These are phyloP conservation scores for Dryas drummondii DNA, from an alignment of 306 rosid genomes.

Conservation along the genomic window DNA sequence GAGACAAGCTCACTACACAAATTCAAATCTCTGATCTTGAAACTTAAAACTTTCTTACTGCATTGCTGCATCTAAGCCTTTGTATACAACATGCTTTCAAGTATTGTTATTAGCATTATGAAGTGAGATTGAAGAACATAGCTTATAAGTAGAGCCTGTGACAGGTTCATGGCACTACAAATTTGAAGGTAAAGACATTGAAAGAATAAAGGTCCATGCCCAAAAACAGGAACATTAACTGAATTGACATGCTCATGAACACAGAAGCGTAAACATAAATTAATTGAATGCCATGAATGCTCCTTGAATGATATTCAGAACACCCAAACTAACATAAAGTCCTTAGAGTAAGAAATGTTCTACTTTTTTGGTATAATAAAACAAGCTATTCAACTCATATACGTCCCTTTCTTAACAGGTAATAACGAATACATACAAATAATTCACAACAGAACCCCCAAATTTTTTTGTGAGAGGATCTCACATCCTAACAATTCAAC, in stretches of 20 bases:
- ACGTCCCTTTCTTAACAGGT: neutral
- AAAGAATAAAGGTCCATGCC: neutral
- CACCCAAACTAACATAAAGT: neutral
- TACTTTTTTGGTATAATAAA: neutral
- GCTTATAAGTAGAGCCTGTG: neutral
- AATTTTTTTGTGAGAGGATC: neutral
- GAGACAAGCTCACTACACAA: neutral
- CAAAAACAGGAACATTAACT: neutral
- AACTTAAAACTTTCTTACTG: neutral
- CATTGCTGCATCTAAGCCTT: neutral
- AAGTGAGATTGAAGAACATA: neutral
- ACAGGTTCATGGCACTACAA: neutral
- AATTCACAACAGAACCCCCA: neutral
- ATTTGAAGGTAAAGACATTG: neutral
- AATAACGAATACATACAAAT: neutral
- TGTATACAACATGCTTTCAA: neutral
- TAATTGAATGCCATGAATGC: neutral
- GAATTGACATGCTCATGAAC: neutral
- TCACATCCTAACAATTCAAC: neutral
- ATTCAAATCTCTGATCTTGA: neutral
- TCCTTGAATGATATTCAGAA: neutral
- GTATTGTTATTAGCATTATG: neutral
- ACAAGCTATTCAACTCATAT: neutral
- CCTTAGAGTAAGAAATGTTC: neutral
- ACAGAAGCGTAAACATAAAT: neutral